Evolutionary conservation across 1,284 basidiomycete genomes (phyloP), one percentile per base, ranked within the genome.

Genomic region (Caloboletus firmus): DNA sequence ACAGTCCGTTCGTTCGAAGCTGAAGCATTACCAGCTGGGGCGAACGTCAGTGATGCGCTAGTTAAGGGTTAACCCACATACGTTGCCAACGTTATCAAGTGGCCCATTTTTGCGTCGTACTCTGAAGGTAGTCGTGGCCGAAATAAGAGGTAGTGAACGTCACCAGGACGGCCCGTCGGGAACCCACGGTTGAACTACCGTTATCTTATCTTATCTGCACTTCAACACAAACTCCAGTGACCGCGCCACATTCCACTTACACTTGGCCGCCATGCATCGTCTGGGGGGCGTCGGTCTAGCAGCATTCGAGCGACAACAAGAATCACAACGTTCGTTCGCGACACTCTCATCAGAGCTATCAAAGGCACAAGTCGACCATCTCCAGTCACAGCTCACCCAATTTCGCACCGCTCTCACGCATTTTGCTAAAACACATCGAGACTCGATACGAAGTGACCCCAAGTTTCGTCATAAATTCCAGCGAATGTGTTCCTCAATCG

Each of bases 401-500:
- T 99, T 99, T 73, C 90, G 91, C 58, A 77, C 82, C 1, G 84
- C 92, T 0, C 84, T 99, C 49, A 75, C 85, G 9, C 78, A 80
- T 55, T 99, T 98, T 66, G 93, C 95, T 0, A 76, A 82, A 6
- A 83, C 82, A 12, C 95, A 98, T 70, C 85, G 93, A 22, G 82
- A 88, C 44, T 87, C 91, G 55, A 98, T 99, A 67, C 81, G 85
- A 55, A 79, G 80, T 52, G 92, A 98, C 65, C 92, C 97, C 1
- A 80, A 82, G 2, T 96, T 99, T 68, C 82, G 96, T 3, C 89
- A 91, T 77, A 89, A 88, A 15, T 99, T 99, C 72, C 93, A 95
- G 64, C 89, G 92, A 57, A 98, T 99, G 94, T 99, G 97, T 69
- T 83, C 89, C 1, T 87, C 89, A 15, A 91, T 99, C 52, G 95